Conservation (phyloP, 225 moss, liverwort and hornwort genomes). For the Physcomitrellopsis africana region DNA sequence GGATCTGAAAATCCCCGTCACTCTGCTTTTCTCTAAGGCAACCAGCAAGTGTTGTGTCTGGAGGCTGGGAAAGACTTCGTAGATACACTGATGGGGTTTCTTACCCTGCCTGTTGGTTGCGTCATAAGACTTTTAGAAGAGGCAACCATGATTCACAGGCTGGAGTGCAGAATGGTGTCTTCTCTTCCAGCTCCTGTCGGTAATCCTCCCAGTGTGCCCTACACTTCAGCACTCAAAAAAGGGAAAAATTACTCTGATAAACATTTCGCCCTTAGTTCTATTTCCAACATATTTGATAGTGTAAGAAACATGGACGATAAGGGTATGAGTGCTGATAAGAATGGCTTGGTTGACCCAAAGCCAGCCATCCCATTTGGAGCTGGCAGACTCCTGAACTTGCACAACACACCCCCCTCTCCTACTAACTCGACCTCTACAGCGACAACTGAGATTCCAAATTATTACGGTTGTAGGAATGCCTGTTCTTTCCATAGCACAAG, state of each 20-base stretch:
- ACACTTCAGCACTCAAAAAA: constrained; percentile 40
- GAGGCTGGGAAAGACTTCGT: constrained; percentile 63
- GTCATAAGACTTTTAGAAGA: constrained; percentile 49
- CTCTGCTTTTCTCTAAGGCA: constrained; percentile 51
- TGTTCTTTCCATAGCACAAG: constrained; percentile 42
- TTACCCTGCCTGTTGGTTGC: constrained; percentile 49
- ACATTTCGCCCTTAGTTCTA: constrained; percentile 52
- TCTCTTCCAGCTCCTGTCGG: constrained; percentile 27
- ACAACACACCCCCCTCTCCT: no score
- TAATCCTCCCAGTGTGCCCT: constrained; percentile 47
- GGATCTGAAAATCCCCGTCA: constrained; percentile 43
- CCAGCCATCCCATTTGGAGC: constrained; percentile 48
- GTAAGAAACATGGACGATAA: constrained; percentile 42
- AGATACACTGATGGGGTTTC: constrained; percentile 52
- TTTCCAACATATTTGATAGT: constrained; percentile 51
- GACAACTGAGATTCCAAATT: constrained; percentile 1
- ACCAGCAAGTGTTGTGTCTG: constrained; percentile 56
- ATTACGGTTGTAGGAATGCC: constrained; percentile 49
- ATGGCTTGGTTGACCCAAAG: constrained; percentile 48
- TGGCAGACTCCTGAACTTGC: constrained; percentile 43
- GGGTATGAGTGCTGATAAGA: constrained; percentile 51
- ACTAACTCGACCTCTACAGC: not conserved
- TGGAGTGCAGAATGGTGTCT: constrained; percentile 32
- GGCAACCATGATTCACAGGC: constrained; percentile 46
- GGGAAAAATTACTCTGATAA: constrained; percentile 30